phyloP scores from a whole-genome alignment of 2,329 filamentous ascomycete genomes.

The Curvularia sp. region DNA sequence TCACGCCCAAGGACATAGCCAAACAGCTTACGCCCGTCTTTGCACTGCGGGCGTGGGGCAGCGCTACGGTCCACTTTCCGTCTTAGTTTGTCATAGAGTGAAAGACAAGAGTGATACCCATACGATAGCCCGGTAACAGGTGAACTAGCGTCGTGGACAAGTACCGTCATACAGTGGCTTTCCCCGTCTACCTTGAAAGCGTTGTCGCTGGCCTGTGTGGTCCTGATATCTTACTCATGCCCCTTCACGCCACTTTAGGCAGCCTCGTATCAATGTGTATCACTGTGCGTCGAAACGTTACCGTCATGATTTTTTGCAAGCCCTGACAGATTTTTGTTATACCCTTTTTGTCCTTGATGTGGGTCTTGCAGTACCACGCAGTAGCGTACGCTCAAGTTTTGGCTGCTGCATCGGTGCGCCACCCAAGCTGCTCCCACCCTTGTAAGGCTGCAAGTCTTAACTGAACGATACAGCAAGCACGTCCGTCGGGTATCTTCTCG shows the following conservation, averaged over 20 bases:
- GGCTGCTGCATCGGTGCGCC: slow-evolving; percentile 25
- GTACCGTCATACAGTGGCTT: neutral
- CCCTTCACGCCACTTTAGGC: neutral
- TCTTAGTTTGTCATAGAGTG: too few relatives aligned
- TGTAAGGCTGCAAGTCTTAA: too few relatives aligned
- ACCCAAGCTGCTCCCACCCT: neutral
- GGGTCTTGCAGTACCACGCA: slow-evolving; percentile 11
- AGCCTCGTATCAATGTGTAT: slow-evolving; percentile 3
- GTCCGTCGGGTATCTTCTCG: neutral
- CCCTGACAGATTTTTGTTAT: neutral
- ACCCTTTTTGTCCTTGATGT: slow-evolving; percentile 13
- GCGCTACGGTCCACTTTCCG: too few relatives aligned
- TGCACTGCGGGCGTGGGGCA: too few relatives aligned
- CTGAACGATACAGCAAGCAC: neutral
- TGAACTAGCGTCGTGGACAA: neutral
- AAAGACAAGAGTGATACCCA: too few relatives aligned
- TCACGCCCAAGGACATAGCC: too few relatives aligned
- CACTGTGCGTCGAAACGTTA: neutral
- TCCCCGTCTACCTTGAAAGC: neutral
- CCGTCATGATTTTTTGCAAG: neutral
- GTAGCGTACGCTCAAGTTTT: slow-evolving; percentile 9
- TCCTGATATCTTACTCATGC: neutral
- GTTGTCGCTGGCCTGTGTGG: neutral
- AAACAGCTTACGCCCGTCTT: too few relatives aligned
- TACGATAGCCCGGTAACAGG: too few relatives aligned